Base-by-base conservation (phyloP, 371 early-diverging fungal species). In the Mortierella sp. region DNA sequence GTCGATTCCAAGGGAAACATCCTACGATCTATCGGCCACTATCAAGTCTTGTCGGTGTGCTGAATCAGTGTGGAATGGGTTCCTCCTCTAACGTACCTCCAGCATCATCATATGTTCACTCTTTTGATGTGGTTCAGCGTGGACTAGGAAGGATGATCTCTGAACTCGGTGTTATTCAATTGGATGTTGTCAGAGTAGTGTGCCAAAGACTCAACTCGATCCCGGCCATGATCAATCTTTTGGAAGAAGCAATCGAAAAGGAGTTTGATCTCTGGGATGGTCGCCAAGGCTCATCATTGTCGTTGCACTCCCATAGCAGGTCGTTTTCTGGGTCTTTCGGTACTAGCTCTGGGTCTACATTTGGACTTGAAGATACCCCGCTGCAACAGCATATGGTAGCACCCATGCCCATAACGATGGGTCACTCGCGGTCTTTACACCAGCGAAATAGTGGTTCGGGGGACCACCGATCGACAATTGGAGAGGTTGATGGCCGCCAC, bases 231-330 rank as follows among this genome's bases (percentile, higher is more conserved):
- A 60, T 81, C 10, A 63, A 45, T 28, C 69, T 81, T 22, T 36
- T 81, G 36, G 82, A 81, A 40, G 76, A 66, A 40, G 70, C 82
- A 7, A 81, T 81, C 5, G 82, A 81, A 36, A 76, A 72, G 6
- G 82, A 81, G 52, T 81, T 81, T 60, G 69, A 72, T 40, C 38
- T 81, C 0, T 76, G 76, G 76, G 58, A 48, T 19, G 76, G 71
- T 7, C 65, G 66, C 10, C 80, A 80, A 24, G 60, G 62, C 11
- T 67, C 63, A 22, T 36, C 68, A 4, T 32, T 24, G 2, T 55
- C 58, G 8, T 67, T 58, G 32, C 21, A 65, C 8, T 40, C 33
- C 5, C 40, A n/a, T 19, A 43, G 63, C 2, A 48, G 57, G 9
- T 22, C 24, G 10, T 16, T 28, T 5, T 13, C 55, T 0, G 63